Evolutionary conservation across 108 stramenopile species (phyloP), one percentile per base, ranked within the genome.

Genomic region (Pinguiococcus pyrenoidosus): DNA sequence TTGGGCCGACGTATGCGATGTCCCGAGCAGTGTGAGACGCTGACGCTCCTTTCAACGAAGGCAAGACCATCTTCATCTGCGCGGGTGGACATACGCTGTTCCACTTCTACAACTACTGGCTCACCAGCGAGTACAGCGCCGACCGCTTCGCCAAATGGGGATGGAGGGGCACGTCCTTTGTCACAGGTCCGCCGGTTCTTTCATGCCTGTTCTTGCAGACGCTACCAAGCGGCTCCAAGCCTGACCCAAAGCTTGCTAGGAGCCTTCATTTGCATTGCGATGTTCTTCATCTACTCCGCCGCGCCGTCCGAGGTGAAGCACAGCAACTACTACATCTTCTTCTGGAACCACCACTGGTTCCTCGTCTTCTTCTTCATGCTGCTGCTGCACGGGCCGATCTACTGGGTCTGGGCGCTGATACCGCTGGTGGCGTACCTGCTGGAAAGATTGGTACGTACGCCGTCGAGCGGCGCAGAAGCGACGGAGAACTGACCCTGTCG

Each of bases 281-380:
- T 70, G 62, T 43, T 64, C 44, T n/a, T 70, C 26, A 49, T 70
- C 40, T 64, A 46, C 39, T 37, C 49, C 7, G 62, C 62, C 25
- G 68, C 68, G 4, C 13, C 5, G 5, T 35, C 37, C 44, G 18
- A 23, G 36, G 62, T 70, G 16, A 22, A 50, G 25, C 24, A 21
- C 13, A 23, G 57, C 2, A 44, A 58, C 32, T 70, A 36, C 48
- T 56, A 64, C 51, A 46, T 63, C 21, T 70, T 70, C 32, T 70
- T 54, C 43, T 29, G 9, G 28, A 29, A 34, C 29, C 68, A 70
- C 49, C 62, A 63, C 51, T 29, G 49, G 1, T 70, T 70, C 37
- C 9, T 49, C 7, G 24, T 70, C 10, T 63, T 51, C 35, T 64
- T 45, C 49, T 20, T 49, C 10, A 3, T 20, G 2, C 44, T 64